A percentile compares a stretch with the other conserved stretches of the same genome.
Evolutionary conservation across 1,139 yeast genomes (phyloP).

Genomic region (Casaregolazyma lundiana): DNA sequence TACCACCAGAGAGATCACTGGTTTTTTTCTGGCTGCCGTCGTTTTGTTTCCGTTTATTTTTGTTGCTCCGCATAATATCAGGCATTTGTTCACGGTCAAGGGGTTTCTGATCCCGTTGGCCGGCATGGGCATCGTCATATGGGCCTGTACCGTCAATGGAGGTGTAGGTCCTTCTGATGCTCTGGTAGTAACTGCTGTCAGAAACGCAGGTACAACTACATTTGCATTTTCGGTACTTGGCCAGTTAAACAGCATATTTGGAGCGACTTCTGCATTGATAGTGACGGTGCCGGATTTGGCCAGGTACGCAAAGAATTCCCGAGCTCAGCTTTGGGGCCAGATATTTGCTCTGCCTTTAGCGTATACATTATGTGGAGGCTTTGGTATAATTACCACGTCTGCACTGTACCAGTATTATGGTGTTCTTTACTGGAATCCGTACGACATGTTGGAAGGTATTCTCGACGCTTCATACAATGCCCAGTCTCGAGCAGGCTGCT

Average conservation of each 20-base stretch:
- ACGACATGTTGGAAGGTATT: slow-evolving; percentile 33
- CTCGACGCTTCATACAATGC: slow-evolving; percentile 28
- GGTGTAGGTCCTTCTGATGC: slow-evolving; percentile 28
- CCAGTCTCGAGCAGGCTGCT: slow-evolving; percentile 64
- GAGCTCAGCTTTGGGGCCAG: slow-evolving; percentile 30
- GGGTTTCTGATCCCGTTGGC: slow-evolving; percentile 68
- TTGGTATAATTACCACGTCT: slow-evolving; percentile 34
- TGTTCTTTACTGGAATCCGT: slow-evolving; percentile 37
- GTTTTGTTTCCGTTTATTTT: slow-evolving; percentile 64
- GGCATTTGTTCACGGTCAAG: slow-evolving; percentile 69
- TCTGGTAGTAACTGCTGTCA: slow-evolving; percentile 17
- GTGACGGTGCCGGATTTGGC: slow-evolving; percentile 36
- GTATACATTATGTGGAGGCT: slow-evolving; percentile 26
- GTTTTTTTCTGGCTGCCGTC: slow-evolving; percentile 68
- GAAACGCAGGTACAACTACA: slow-evolving; percentile 16
- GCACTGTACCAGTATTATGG: slow-evolving; percentile 34
- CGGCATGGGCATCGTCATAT: slow-evolving; percentile 40
- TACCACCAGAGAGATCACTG: slow-evolving; percentile 38
- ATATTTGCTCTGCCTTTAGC: slow-evolving; percentile 33
- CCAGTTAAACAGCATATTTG: slow-evolving; percentile 28
- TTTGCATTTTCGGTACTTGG: slow-evolving; percentile 21
- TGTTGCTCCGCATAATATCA: slow-evolving; percentile 67
- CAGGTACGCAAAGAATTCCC: slow-evolving; percentile 31
- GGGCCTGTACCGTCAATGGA: slow-evolving; percentile 27
- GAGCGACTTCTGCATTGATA: slow-evolving; percentile 35